phyloP scores from a whole-genome alignment of 1,139 yeast species.

The Taphrina wiesneri region DNA sequence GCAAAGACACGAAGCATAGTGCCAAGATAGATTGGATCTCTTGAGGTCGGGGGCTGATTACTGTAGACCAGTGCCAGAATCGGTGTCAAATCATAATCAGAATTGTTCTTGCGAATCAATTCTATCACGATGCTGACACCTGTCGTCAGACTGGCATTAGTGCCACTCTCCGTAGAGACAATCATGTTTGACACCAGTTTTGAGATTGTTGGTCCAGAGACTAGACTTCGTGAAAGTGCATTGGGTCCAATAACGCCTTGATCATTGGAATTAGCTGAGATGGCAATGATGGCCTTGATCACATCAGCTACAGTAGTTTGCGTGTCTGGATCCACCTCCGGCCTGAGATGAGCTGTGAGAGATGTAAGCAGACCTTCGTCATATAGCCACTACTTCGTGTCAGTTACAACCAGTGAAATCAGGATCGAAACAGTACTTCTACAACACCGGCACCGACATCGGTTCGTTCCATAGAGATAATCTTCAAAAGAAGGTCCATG shows the following conservation, averaged over 20 bases:
- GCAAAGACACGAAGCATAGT: conserved; percentile 80
- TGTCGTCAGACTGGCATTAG: conserved; percentile 58
- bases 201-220: conserved; percentile 66
- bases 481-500: conserved; percentile 77
- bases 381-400: conserved; percentile 35
- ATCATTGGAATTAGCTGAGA: conserved; percentile 83
- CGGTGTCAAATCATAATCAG: conserved; percentile 90
- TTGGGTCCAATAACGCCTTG: conserved; percentile 95
- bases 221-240: conserved; percentile 87
- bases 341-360: conserved; percentile 32
- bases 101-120: conserved; percentile 89
- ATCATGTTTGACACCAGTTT: conserved; percentile 79
- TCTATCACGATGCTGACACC: conserved; percentile 97
- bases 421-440: conserved; percentile 45
- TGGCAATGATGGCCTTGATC: conserved; percentile 85
- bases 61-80: conserved; percentile 83
- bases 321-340: conserved; percentile 48
- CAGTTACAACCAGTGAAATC: neutral
- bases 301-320: conserved; percentile 97
- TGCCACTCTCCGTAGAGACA: conserved; percentile 42
- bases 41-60: conserved; percentile 89
- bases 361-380: conserved; percentile 30
- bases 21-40: conserved; percentile 94
- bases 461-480: conserved; percentile 72
- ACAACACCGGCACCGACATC: conserved; percentile 60